Conservation (phyloP, 345 rosid genomes). For the Hibiscus syriacus region DNA sequence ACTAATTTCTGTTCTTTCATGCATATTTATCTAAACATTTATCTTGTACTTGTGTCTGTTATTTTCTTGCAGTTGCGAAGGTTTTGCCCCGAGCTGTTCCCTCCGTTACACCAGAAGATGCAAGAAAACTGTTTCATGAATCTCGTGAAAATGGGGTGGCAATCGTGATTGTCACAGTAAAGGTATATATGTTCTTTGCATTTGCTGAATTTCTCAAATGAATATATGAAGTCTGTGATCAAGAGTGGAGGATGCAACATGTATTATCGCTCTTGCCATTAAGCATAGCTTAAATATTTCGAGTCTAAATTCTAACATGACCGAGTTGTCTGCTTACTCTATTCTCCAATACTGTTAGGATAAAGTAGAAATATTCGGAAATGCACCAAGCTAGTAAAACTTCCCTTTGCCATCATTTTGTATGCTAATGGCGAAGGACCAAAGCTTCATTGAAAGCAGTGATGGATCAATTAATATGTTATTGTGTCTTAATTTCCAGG, state of each 20-base stretch:
- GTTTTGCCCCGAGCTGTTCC: slow-evolving; percentile 31
- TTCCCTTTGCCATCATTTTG: not conserved
- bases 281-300: not conserved
- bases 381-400: not conserved
- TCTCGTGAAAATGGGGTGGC: slow-evolving; percentile 25
- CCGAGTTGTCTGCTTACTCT: not conserved
- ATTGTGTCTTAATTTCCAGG: slow-evolving; percentile 10
- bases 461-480: no score
- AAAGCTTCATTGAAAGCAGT: no score
- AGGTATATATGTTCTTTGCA: no score
- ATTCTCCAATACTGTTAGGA: not conserved
- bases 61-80: slow-evolving; percentile 20
- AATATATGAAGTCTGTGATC: not conserved
- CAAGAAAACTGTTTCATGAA: slow-evolving; percentile 23
- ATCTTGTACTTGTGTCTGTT: not conserved
- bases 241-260: not conserved
- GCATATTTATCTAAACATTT: not conserved
- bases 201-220: no score
- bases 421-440: not conserved
- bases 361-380: not conserved
- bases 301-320: not conserved
- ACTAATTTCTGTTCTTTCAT: not conserved
- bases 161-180: slow-evolving; percentile 25
- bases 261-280: not conserved
- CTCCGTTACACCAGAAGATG: slow-evolving; percentile 23